Percentiles rank a stretch among this genome's conserved stretches.
Conservation (phyloP, 495 filamentous ascomycete species). For the Pseudoneurospora amorphoporcata region DNA sequence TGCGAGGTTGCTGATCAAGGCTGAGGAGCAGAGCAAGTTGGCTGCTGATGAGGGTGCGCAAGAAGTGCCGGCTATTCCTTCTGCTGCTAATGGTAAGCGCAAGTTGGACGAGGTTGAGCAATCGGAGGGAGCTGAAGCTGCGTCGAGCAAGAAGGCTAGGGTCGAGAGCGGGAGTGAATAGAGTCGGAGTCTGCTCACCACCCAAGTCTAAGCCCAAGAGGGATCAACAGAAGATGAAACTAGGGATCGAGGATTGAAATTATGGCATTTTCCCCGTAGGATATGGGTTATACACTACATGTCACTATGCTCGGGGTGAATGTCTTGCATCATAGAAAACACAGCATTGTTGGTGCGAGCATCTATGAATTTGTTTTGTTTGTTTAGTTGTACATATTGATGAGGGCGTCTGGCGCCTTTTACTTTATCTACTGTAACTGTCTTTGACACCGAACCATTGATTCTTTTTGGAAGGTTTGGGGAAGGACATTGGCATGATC, state of each 20-base stretch:
- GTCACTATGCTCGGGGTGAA: not conserved
- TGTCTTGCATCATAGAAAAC: not conserved
- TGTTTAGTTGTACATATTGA: not conserved
- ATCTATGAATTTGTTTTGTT: not conserved
- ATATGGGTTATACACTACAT: not conserved
- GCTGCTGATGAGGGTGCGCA: not conserved
- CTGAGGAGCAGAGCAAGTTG: constrained; percentile 15
- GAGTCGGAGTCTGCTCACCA: not conserved
- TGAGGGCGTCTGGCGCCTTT: not conserved
- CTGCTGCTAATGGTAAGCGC: constrained; percentile 20
- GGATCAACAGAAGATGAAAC: not conserved
- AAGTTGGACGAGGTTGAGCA: constrained; percentile 12
- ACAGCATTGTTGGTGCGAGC: not conserved
- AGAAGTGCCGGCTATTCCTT: not conserved
- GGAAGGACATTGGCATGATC: not conserved
- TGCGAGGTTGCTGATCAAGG: constrained; percentile 47
- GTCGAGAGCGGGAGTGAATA: constrained; percentile 8
- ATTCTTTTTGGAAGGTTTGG: not conserved
- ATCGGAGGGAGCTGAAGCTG: not conserved
- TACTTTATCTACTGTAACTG: not conserved
- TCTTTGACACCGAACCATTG: not conserved
- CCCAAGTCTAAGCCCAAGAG: not conserved
- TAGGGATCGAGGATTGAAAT: not conserved
- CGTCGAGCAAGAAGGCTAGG: constrained; percentile 26
- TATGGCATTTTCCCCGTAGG: not conserved